Evolutionary conservation across 2,329 filamentous ascomycete species (phyloP).

Genomic region (Fusarium concolor): DNA sequence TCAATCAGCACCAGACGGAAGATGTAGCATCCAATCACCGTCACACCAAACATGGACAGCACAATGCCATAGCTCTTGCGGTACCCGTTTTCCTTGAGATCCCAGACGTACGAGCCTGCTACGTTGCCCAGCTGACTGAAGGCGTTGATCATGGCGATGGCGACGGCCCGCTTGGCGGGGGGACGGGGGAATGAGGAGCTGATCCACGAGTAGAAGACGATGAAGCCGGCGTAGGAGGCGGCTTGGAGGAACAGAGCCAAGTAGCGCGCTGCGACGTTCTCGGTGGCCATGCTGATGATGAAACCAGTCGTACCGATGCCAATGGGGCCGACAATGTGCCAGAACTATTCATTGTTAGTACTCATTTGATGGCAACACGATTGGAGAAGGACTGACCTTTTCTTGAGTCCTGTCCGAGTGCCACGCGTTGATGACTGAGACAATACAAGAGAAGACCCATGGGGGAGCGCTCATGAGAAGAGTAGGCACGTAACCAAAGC

Average conservation of each 20-base stretch:
- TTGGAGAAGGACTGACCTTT: conserved; percentile 52
- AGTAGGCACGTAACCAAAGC: conserved; percentile 64
- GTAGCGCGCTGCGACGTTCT: conserved; percentile 68
- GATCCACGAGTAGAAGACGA: conserved; percentile 70
- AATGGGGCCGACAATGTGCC: conserved; percentile 67
- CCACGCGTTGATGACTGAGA: conserved; percentile 67
- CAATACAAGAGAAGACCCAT: conserved; percentile 68
- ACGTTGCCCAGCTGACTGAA: conserved; percentile 69
- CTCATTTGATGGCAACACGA: background rate
- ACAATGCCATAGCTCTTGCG: conserved; percentile 74
- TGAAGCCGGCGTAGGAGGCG: conserved; percentile 67
- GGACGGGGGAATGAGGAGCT: conserved; percentile 67
- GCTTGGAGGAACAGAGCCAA: conserved; percentile 70
- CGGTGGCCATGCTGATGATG: conserved; percentile 69
- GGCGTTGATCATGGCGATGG: conserved; percentile 70
- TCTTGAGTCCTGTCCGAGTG: conserved; percentile 67
- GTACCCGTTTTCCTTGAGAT: conserved; percentile 68
- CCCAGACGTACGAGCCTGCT: conserved; percentile 73
- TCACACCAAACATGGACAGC: conserved; percentile 71
- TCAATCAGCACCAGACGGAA: conserved; percentile 60
- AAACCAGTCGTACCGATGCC: conserved; percentile 66
- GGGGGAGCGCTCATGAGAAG: conserved; percentile 68
- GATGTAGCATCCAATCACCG: conserved; percentile 63
- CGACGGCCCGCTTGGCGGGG: conserved; percentile 70
- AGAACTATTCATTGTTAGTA: conserved; percentile 56